Percentiles rank a stretch among this genome's conserved stretches.
Conservation (phyloP, 495 filamentous ascomycete genomes). For the Choiromyces venosus region DNA sequence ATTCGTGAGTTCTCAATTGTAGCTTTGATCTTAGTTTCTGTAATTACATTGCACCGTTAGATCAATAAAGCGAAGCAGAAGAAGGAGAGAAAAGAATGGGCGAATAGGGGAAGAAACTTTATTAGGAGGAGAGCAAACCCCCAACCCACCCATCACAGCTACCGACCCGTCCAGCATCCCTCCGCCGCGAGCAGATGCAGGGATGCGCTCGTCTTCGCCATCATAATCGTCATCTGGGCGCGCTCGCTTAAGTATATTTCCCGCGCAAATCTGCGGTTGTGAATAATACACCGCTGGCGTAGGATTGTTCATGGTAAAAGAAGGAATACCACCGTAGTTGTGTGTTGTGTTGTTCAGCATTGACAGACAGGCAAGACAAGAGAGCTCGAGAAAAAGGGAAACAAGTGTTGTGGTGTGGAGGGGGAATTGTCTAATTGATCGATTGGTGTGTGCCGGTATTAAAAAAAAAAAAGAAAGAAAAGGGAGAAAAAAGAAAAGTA, state of each 20-base stretch:
- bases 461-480: neutral
- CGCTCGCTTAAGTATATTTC: neutral
- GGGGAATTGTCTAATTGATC: neutral
- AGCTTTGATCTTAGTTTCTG: neutral
- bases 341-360: too few species aligned
- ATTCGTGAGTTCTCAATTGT: neutral
- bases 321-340: neutral
- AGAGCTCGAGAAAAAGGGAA: too few species aligned
- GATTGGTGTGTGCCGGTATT: neutral
- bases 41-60: neutral
- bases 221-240: neutral
- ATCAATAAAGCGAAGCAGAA: neutral
- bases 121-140: neutral
- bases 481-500: neutral
- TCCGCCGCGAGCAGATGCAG: neutral
- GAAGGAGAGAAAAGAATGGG: too few species aligned
- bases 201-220: neutral
- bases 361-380: too few species aligned
- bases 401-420: neutral
- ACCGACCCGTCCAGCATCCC: neutral
- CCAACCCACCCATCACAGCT: neutral
- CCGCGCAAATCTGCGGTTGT: neutral
- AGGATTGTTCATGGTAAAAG: too few species aligned
- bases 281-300: too few species aligned
- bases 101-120: neutral